Evolutionary conservation across 2,329 filamentous ascomycete genomes (phyloP).

Genomic region (Geosmithia putterillii): DNA sequence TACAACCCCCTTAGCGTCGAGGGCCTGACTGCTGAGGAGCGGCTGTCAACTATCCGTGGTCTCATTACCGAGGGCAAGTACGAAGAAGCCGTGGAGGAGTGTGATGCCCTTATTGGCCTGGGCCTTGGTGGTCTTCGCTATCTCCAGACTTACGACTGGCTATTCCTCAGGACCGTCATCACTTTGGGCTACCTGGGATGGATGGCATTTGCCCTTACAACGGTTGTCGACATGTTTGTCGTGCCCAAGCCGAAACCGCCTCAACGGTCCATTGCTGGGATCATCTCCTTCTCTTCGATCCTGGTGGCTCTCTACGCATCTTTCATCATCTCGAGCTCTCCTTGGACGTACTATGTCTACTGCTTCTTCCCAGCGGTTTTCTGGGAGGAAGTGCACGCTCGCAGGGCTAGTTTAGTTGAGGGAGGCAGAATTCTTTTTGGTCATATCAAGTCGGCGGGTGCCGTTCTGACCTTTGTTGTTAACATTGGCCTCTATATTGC

Average conservation of each 20-base stretch:
- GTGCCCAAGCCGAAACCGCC: conserved; percentile 57
- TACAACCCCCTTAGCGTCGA: conserved; percentile 58
- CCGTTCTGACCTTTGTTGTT: conserved; percentile 45
- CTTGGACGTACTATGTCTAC: conserved; percentile 79
- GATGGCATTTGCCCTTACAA: conserved; percentile 86
- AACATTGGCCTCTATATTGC: conserved; percentile 58
- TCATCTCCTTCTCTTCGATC: conserved; percentile 59
- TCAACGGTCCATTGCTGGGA: conserved; percentile 46
- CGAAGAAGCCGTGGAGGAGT: conserved; percentile 69
- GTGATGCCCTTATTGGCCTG: conserved; percentile 62
- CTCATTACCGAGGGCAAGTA: conserved; percentile 55
- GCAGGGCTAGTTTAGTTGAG: conserved; percentile 54
- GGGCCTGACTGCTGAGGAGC: conserved; percentile 50
- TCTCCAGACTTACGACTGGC: conserved; percentile 96
- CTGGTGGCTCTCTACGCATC: conserved; percentile 68
- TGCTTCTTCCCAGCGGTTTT: conserved; percentile 86
- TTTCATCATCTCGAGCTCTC: conserved; percentile 68
- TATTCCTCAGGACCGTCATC: conserved; percentile 81
- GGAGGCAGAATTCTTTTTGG: conserved; percentile 59
- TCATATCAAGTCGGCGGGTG: conserved; percentile 49
- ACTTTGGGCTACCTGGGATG: conserved; percentile 88
- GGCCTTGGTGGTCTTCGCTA: conserved; percentile 79
- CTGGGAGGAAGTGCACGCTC: conserved; percentile 89
- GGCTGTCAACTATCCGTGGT: conserved; percentile 53
- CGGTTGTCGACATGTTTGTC: conserved; percentile 79